Evolutionary conservation across 768 basidiomycete species (phyloP), one percentile per base, ranked within the genome.

Genomic region (Tephrocybe sp.): DNA sequence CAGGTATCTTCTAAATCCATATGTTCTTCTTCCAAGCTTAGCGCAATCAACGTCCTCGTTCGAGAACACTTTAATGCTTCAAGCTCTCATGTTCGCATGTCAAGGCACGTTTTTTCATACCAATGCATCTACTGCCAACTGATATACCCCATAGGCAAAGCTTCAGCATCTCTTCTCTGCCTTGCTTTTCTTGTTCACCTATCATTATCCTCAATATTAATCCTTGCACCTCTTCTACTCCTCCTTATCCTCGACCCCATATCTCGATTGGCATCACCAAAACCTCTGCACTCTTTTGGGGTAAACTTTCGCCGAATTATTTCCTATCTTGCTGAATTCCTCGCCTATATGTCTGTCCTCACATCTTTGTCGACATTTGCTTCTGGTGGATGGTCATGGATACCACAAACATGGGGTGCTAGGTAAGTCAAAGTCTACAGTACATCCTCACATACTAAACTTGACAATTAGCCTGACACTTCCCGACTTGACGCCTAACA

Each of bases 1-100:
- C 59, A 97, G 93, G 40, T 95, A 87, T 68, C 79, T 97, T 16
- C 66, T 96, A 44, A 97, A 98, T 59, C 97, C 97, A 2, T 97
- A 97, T 65, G 68, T 89, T 7, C 66, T 96, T 50, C 72, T 93
- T 1, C 83, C 94, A 0, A 85, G 83, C 26, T 72, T 96, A 6
- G 89, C 92, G 0, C 72, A 84, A 10, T 95, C 95, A 0, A 91
- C 91, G 0, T 87, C 92, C 0, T 79, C 83, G 2, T 72, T 98
- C 13, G 92, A 96, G 61, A 96, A 91, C 63, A 73, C 84, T 1
- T 65, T 91, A 5, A 70, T 83, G 23, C 72, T 96, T 1, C 58
- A 87, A 1, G 61, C 85, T 4, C 65, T 97, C 35, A 79, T 84
- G 73, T 85, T 84, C 58, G 90, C 89, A 0, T 74, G 81, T 32